Evolutionary conservation across 371 early-diverging fungal genomes (phyloP).

Genomic region (Furculomyces boomerangus): DNA sequence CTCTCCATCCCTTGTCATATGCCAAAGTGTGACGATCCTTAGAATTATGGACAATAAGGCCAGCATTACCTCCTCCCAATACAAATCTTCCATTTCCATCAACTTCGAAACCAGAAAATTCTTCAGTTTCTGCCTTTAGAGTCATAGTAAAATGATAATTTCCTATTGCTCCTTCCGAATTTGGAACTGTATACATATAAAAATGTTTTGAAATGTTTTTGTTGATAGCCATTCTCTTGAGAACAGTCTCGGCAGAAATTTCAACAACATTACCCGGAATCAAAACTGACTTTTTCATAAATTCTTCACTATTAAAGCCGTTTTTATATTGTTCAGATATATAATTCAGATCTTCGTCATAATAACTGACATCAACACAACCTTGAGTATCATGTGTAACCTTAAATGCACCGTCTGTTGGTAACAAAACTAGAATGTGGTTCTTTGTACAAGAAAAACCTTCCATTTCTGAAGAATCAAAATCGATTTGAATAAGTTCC

Average conservation of each 20-base stretch:
- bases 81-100: slow-evolving; percentile 6
- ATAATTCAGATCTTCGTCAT: background rate
- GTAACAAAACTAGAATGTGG: slow-evolving; percentile 4
- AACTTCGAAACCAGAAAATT: slow-evolving; percentile 5
- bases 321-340: background rate
- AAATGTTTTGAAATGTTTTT: background rate
- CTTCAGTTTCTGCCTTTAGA: background rate
- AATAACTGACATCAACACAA: background rate
- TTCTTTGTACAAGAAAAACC: slow-evolving; percentile 4
- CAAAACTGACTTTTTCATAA: background rate
- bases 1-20: slow-evolving; percentile 98
- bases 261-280: background rate
- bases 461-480: background rate
- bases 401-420: background rate
- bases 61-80: background rate
- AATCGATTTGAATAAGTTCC: background rate
- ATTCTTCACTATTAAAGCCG: background rate
- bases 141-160: background rate
- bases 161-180: background rate
- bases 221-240: background rate
- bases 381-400: background rate
- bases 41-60: slow-evolving; percentile 7
- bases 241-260: background rate
- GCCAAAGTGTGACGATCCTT: slow-evolving; percentile 95
- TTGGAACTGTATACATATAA: background rate